Evolutionary conservation across 139 green algal genomes (phyloP).

Genomic region (Tetradesmus lagerheimii): DNA sequence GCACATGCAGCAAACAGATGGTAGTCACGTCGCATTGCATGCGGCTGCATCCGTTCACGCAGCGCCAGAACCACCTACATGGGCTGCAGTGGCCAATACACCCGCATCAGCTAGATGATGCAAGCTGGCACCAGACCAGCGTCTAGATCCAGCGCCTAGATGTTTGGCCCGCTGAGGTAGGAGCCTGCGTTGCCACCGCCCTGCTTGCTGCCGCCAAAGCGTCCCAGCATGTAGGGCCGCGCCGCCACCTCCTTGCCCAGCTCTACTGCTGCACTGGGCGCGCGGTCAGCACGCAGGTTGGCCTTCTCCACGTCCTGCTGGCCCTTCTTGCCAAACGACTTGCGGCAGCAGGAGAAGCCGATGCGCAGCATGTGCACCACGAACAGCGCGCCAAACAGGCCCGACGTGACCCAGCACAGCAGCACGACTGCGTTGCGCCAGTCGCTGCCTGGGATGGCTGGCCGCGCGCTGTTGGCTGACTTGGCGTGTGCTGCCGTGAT

Average conservation of each 20-base stretch:
- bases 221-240: constrained; percentile 34
- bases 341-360: constrained; percentile 33
- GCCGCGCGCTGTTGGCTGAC: constrained; percentile 1
- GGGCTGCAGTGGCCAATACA: no score
- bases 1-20: no score
- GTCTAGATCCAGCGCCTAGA: background rate
- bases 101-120: no score
- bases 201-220: background rate
- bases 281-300: background rate
- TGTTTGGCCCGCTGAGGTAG: constrained; percentile 28
- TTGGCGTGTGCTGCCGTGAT: constrained; percentile 6
- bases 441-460: constrained; percentile 2
- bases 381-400: constrained; percentile 44
- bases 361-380: constrained; percentile 37
- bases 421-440: constrained; percentile 47
- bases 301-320: constrained; percentile 39
- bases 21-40: background rate
- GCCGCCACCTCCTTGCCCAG: constrained; percentile 44
- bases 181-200: background rate
- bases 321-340: background rate
- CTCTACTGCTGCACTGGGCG: constrained; percentile 40
- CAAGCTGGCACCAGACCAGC: background rate
- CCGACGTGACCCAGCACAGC: constrained; percentile 38
- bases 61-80: no score
- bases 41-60: background rate